These are phyloP conservation scores for Eremochloa ophiuroides DNA, from an alignment of 176 grass and related monocot species.

Conservation along the genomic window DNA sequence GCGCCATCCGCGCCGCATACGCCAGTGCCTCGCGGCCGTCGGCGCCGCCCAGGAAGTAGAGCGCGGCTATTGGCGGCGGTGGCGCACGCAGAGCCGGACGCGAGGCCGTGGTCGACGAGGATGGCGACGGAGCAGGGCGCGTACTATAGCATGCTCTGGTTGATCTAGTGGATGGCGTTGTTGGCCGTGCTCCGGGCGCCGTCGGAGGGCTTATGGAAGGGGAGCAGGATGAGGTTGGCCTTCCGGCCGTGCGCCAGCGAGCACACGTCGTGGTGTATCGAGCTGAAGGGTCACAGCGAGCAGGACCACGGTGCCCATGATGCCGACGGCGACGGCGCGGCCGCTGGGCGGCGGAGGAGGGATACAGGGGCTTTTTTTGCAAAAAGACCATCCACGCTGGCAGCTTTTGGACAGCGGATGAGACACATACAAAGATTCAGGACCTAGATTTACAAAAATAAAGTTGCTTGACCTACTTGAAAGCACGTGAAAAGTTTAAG, in stretches of 20 bases:
- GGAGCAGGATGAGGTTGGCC: conserved; percentile 61
- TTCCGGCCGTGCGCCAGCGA: conserved; percentile 60
- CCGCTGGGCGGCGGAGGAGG: conserved; percentile 45
- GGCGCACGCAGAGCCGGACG: conserved; percentile 49
- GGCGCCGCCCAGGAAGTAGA: conserved; percentile 70
- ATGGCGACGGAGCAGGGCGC: conserved; percentile 84
- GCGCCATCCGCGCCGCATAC: conserved; percentile 36
- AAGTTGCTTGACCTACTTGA: no score
- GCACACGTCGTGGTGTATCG: conserved; percentile 78
- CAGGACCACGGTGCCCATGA: conserved; percentile 47
- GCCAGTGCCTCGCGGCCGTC: conserved; percentile 71
- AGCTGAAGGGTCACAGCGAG: conserved; percentile 44
- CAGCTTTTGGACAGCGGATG: no score
- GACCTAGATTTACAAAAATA: no score
- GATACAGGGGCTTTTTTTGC: no score
- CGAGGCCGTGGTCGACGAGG: conserved; percentile 64
- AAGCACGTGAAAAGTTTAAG: no score
- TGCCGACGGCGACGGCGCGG: conserved; percentile 45
- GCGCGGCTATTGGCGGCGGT: conserved; percentile 41
- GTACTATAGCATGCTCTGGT: conserved; percentile 48
- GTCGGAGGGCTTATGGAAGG: conserved; percentile 69
- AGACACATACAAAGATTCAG: no score
- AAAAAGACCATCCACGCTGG: no score
- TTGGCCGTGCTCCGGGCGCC: conserved; percentile 39
- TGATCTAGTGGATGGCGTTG: conserved; percentile 44